Evolutionary conservation across 2,329 filamentous ascomycete genomes (phyloP).

Genomic region (Aspergillus fischeri): DNA sequence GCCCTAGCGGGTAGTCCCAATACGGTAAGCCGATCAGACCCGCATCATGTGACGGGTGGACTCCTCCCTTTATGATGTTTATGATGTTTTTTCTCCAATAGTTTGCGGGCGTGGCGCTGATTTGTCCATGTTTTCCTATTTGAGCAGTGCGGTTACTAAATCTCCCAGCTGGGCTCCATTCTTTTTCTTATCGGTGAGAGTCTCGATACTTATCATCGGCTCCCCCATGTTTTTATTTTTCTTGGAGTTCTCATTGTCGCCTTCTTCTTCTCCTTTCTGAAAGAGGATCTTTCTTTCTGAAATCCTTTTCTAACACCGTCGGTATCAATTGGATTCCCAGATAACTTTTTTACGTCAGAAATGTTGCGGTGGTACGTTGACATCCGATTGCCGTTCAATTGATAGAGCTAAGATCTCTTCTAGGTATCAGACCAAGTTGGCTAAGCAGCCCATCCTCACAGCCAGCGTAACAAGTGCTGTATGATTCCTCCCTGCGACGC

Average conservation of each 20-base stretch:
- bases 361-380: conserved; percentile 37
- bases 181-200: conserved; percentile 16
- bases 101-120: conserved; percentile 10
- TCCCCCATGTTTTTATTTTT: background rate
- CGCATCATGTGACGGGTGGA: conserved; percentile 15
- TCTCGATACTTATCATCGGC: background rate
- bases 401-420: conserved; percentile 15
- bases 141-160: conserved; percentile 1
- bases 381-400: conserved; percentile 1
- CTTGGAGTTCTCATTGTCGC: background rate
- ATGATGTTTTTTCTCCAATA: conserved; percentile 9
- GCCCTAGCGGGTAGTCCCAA: conserved; percentile 22
- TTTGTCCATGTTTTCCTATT: conserved; percentile 12
- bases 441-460: conserved; percentile 78
- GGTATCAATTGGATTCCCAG: background rate
- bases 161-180: background rate
- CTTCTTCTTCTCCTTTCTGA: background rate
- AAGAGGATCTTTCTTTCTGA: background rate
- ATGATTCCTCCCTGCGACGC: conserved; percentile 13
- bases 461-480: conserved; percentile 83
- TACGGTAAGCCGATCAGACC: conserved; percentile 10
- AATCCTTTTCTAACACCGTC: background rate
- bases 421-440: conserved; percentile 83
- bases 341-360: conserved; percentile 3
- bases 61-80: conserved; percentile 9